A percentile compares a stretch with the other conserved stretches of the same genome.
These are phyloP conservation scores for Isoetes taiwanensis DNA, from an alignment of 75 land plant species.

Conservation along the genomic window DNA sequence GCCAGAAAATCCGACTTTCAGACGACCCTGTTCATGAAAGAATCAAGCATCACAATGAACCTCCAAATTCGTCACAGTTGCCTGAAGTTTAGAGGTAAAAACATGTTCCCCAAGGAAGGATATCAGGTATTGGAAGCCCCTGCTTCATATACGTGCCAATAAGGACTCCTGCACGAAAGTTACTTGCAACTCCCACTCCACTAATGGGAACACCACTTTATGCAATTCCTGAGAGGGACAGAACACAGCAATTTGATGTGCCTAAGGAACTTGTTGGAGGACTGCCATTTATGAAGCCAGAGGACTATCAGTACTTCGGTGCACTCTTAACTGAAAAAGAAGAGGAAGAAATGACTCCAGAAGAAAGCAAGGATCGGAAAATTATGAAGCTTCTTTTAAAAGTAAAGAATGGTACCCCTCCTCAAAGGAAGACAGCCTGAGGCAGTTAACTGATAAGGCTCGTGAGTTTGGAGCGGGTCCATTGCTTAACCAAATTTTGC, in stretches of 20 bases:
- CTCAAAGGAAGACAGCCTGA: slow-evolving; percentile 89
- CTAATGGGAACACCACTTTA: slow-evolving; percentile 72
- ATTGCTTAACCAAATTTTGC: slow-evolving; percentile 75
- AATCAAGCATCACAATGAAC: no score
- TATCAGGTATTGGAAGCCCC: slow-evolving; percentile 90
- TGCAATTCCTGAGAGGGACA: slow-evolving; percentile 85
- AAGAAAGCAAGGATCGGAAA: slow-evolving; percentile 95
- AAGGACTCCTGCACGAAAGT: slow-evolving; percentile 92
- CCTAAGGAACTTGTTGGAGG: slow-evolving; percentile 92
- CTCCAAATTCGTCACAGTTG: no score
- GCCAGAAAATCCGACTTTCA: no score
- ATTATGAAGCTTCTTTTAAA: slow-evolving; percentile 93
- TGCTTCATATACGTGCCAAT: slow-evolving; percentile 85
- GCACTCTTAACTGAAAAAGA: slow-evolving; percentile 73
- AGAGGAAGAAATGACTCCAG: slow-evolving; percentile 85
- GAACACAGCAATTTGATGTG: slow-evolving; percentile 87
- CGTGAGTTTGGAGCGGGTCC: slow-evolving; percentile 96
- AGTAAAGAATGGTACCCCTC: slow-evolving; percentile 97
- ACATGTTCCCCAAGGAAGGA: slow-evolving; percentile 88
- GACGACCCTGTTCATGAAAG: no score
- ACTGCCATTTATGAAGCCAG: slow-evolving; percentile 89
- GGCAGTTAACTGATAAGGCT: slow-evolving; percentile 95
- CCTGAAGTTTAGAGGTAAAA: no score
- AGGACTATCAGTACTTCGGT: slow-evolving; percentile 87
- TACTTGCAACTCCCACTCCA: slow-evolving; percentile 90